Base-by-base conservation (phyloP, 1,284 basidiomycete genomes). In the Phellopilus nigrolimitatus region DNA sequence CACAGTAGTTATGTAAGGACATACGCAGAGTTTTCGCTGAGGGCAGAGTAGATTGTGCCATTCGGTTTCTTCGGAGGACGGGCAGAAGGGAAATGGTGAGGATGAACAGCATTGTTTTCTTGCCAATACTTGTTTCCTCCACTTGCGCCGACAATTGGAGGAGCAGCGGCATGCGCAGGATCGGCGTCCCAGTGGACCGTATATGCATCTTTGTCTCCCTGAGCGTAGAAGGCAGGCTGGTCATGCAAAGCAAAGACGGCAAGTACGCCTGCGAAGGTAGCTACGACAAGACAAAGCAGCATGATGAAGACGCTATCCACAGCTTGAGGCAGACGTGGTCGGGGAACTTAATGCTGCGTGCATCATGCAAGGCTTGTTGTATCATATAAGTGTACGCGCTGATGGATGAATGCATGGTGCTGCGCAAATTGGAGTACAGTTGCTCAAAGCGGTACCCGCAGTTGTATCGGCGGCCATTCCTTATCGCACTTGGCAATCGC, bases 21-120 rank as follows among this genome's bases (percentile, higher is more conserved):
- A 27, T 40, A 49, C 47, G 31, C 28, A 21, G 47, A 38, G 12
- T 15, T 40, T 28, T 49, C 47, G 25, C 38, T 49, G 7, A 49
- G 25, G 6, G 24, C 27, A 33, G 47, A 28, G 24, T 25, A 40
- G 34, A 40, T 40, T 13, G 47, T 28, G 4, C 47, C 38, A 31
- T 49, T 41, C 4, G 47, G 22, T 25, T 34, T 30, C 37, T 40
- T 40, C 25, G 22, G 24, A n/a, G 36, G 47, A 27, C 30, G 47
- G 15, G 37, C 37, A n/a, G 47, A 38, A 22, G 22, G 46, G 21
- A 10, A 19, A 22, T 21, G 10, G 21, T 6, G 15, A 15, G 34
- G 3, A 36, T 9, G 19, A 2, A 27, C 40, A 2, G 7, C 13
- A 24, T 44, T n/a, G n/a, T n/a, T n/a, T n/a, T n/a, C n/a, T n/a